Evolutionary conservation across 2,329 filamentous ascomycete species (phyloP), one percentile per base, ranked within the genome.

Genomic region (Colletotrichum higginsianum): DNA sequence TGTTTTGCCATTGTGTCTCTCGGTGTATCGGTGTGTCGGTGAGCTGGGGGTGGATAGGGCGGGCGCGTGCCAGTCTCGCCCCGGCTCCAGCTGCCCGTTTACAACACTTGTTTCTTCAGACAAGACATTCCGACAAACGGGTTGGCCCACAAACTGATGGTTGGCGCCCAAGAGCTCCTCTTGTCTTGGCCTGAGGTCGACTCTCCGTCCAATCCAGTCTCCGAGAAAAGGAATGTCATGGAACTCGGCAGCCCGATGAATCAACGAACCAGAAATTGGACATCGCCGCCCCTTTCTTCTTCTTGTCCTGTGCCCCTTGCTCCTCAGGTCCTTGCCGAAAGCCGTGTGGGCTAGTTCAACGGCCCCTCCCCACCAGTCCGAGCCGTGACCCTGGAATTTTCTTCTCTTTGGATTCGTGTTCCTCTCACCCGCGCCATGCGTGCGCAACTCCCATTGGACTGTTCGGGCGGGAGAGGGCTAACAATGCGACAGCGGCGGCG

Each of bases 341-440:
- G 63, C 68, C 64, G 67, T 44, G 67, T 42, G 61, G 35, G 9
- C 3, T 42, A 35, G 62, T 70, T 50, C n/a, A 62, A 35, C 35
- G 57, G 38, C 67, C 74, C 21, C 76, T 75, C 70, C 76, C 56
- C 58, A 60, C 65, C 52, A 47, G 44, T 68, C 68, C 68, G 61
- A 62, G 52, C 61, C 67, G 56, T 72, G 61, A 46, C 23, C 50
- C 57, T 63, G 68, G n/a, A 21, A 61, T 66, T 55, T 40, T 55
- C 69, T 58, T 58, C 52, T 68, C 47, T 35, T 52, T n/a, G 30
- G 42, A 56, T 38, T 56, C 50, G 52, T 68, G 21, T 21, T 15
- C 23, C 18, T 35, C 15, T 64, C 21, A 64, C 50, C 42, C 35
- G 66, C 44, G 40, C 42, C 30, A 52, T 50, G 42, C 42, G 46